Percentiles rank a stretch among this genome's conserved stretches.
Conservation (phyloP, 2,329 filamentous ascomycete species). For the Fusarium duplospermum region DNA sequence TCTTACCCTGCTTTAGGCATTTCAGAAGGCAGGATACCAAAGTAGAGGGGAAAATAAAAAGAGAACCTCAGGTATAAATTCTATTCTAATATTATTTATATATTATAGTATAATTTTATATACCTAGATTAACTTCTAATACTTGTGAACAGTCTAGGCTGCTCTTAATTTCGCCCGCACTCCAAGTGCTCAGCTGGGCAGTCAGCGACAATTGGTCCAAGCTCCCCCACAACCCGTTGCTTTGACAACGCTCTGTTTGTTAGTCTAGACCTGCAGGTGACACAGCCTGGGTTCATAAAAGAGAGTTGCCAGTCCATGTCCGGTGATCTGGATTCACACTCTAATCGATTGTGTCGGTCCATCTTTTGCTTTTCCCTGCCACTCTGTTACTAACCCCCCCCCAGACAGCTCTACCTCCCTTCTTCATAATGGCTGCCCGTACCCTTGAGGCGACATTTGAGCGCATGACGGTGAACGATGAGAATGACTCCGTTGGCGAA, state of each 20-base stretch:
- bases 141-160: background rate
- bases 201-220: background rate
- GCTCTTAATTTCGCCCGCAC: background rate
- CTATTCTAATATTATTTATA: background rate
- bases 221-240: background rate
- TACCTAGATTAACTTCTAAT: background rate
- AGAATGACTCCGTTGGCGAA: constrained; percentile 75
- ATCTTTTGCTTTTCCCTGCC: constrained; percentile 19
- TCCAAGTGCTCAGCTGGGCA: background rate
- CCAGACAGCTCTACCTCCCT: constrained; percentile 14
- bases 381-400: constrained; percentile 39
- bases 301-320: background rate
- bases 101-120: background rate
- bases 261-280: background rate
- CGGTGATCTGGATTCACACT: background rate
- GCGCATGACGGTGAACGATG: constrained; percentile 88
- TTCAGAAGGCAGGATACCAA: too few species aligned
- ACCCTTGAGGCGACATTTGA: constrained; percentile 89
- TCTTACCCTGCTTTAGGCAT: background rate
- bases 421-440: constrained; percentile 73
- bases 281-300: background rate
- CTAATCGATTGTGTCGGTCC: constrained; percentile 2
- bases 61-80: too few species aligned
- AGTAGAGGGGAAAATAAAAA: background rate
- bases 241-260: background rate